Evolutionary conservation across 2,329 filamentous ascomycete species (phyloP).

Genomic region (Madurella mycetomatis): DNA sequence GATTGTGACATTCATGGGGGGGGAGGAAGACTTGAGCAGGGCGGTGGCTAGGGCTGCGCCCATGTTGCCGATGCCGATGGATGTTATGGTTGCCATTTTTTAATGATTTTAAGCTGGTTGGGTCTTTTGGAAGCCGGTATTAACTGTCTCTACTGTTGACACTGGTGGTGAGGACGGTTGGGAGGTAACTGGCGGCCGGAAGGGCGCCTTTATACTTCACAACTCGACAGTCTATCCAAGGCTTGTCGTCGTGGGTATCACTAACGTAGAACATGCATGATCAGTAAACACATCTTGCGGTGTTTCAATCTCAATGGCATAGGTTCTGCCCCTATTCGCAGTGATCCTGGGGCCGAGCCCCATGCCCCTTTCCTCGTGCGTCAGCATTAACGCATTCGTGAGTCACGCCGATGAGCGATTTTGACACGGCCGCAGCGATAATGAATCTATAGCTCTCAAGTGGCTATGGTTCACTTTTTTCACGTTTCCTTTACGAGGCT

Average conservation of each 20-base stretch:
- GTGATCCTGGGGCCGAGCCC: too few species aligned
- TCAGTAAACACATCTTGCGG: background rate
- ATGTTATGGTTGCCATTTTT: slow-evolving; percentile 16
- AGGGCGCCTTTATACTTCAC: background rate
- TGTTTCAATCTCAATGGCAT: background rate
- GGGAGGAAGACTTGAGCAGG: slow-evolving; percentile 18
- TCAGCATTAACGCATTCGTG: too few species aligned
- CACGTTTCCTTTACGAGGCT: too few species aligned
- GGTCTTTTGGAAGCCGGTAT: too few species aligned
- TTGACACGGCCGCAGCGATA: too few species aligned
- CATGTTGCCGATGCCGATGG: slow-evolving; percentile 28
- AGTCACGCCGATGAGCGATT: too few species aligned
- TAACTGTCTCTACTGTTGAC: too few species aligned
- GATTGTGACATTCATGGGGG: slow-evolving; percentile 21
- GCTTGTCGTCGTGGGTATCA: too few species aligned
- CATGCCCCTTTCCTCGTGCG: too few species aligned
- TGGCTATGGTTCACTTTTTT: too few species aligned
- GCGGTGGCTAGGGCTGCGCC: slow-evolving; percentile 21
- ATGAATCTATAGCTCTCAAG: too few species aligned
- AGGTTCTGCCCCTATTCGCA: too few species aligned
- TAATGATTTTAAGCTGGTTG: background rate
- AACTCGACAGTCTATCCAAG: background rate
- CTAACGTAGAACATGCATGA: background rate
- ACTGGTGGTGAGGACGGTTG: background rate
- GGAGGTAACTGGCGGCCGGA: background rate